phyloP scores from a whole-genome alignment of 768 basidiomycete species.

The Podaxis pistillaris region DNA sequence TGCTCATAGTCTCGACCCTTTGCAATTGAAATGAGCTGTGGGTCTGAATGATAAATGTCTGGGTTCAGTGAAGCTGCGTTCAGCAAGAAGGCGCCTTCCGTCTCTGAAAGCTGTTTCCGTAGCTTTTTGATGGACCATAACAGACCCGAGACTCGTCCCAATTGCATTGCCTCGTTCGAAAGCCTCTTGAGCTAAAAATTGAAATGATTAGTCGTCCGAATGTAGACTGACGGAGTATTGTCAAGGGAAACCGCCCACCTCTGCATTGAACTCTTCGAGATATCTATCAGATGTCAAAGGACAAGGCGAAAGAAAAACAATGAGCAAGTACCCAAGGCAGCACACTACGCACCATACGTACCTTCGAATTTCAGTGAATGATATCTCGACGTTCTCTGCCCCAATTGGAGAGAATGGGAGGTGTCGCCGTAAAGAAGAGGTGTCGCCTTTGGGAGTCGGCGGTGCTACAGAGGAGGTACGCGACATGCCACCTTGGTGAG shows the following conservation, averaged over 20 bases:
- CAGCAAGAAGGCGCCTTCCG: background rate
- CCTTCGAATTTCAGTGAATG: background rate
- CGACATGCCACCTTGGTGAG: background rate
- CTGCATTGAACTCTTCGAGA: background rate
- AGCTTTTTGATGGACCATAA: slow-evolving; percentile 5
- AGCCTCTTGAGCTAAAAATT: slow-evolving; percentile 1
- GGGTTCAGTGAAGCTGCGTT: slow-evolving; percentile 8
- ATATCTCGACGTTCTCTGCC: background rate
- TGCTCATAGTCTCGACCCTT: background rate
- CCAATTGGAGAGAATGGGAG: background rate
- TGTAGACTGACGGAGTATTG: background rate
- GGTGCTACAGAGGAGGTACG: background rate
- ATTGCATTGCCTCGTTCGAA: background rate
- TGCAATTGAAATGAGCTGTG: background rate
- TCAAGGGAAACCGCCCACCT: background rate
- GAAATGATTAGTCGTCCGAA: too few species aligned
- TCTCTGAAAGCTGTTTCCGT: background rate
- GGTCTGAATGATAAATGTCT: background rate
- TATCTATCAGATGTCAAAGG: background rate
- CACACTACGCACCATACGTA: background rate
- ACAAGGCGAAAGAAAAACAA: background rate
- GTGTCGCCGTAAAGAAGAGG: background rate
- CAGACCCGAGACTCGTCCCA: slow-evolving; percentile 3
- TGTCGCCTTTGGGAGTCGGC: background rate
- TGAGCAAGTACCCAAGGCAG: background rate